Base-by-base conservation (phyloP, 495 filamentous ascomycete species). In the Daldinia grandis region DNA sequence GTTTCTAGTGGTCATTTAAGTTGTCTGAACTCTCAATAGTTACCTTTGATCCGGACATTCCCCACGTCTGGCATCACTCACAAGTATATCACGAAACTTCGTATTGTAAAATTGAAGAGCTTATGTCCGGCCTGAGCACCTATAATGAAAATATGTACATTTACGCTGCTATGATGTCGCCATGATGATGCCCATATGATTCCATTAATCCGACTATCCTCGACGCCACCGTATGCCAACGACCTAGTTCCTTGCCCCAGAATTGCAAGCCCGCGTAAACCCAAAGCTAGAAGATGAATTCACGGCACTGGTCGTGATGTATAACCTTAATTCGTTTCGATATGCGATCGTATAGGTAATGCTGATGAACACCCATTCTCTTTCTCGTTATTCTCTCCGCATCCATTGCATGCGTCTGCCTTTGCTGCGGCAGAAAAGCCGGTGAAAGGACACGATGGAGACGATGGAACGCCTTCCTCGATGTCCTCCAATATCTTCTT, bases 401-500 rank as follows among this genome's bases (percentile, higher is more conserved):
- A 72, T 14, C 69, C 64, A 33, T 10, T 64, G 40, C 69, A 72
- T 25, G 69, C 60, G 0, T 68, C 69, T 5, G 69, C 42, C 33
- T 68, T 72, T 1, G 56, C 64, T 12, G 30, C 50, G 3, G 64
- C 64, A 7, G 69, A 64, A 27, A 76, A 31, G 0, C 72, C 75
- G 0, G 72, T 62, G 51, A 76, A 76, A 1, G 75, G 75, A 49
- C 75, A 76, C 10, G 60, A 51, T 37, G 53, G 49, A 25, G 53
- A 69, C 10, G 66, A 66, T 12, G 56, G 58, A 0, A 62, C 37
- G 15, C 37, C 75, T 42, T 76, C 75, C 27, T 75, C 72, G n/a
- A 76, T 72, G 8, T 76, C 74, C 1, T 78, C 69, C 0, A 84
- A 67, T 37, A 84, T 76, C 71, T 75, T 79, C 70, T 81, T 83